Base-by-base conservation (phyloP, 441 rosid genomes). In the Eruca vesicaria region DNA sequence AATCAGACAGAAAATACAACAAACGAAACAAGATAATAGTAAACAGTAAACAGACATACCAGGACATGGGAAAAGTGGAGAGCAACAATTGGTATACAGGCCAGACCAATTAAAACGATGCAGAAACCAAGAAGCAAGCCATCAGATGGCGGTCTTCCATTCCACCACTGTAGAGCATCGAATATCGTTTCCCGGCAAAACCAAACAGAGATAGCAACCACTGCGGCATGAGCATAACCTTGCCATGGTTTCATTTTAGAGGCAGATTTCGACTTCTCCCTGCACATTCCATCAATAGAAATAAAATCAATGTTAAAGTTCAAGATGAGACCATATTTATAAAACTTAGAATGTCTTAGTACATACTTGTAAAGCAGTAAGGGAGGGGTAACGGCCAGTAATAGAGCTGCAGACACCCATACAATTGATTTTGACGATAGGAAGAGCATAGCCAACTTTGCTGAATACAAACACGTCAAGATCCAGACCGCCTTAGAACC, bases 81-180 rank as follows among this genome's bases (percentile, higher is more conserved):
- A 74, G 89, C 91, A 80, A 93, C 96, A 56, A 96, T 93, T 73
- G 99, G 96, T 15, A 96, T 72, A 79, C 99, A 93, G 45, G 97
- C 98, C 81, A 96, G 81, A 72, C 98, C 99, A 29, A 85, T 88
- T 84, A 89, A 82, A 72, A 85, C 81, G 77, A 90, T 88, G 80
- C 94, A 93, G 86, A 85, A 86, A 79, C 99, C 99, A 87, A 91
- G 80, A 80, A 96, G 94, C 77, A 96, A 85, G 84, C 96, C 97
- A 85, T 93, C 98, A 62, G 97, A 88, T 9, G 99, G 98, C 67
- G 93, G 73, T 85, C 95, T 90, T 68, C 98, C 97, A 68, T 88
- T 80, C 99, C 97, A 96, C 99, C 97, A 90, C 43, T 93, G 99
- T 19, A 96, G 86, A 43, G 96, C 99, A 82, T 96, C 98, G 83